These are phyloP conservation scores for Musa troglodytarum DNA, from an alignment of 176 grass and related monocot genomes.

Conservation along the genomic window DNA sequence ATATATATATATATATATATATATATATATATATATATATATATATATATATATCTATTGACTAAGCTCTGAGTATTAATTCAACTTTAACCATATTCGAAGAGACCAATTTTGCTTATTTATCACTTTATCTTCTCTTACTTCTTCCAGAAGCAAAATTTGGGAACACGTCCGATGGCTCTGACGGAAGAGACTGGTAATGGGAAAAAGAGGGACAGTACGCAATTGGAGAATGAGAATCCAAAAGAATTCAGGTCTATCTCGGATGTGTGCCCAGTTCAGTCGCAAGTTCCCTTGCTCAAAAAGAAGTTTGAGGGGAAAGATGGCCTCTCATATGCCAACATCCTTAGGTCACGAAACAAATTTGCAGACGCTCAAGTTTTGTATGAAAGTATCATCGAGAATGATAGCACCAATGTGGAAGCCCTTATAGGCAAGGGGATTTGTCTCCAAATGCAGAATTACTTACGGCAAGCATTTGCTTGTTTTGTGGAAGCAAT, in stretches of 20 bases:
- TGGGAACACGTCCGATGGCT: neutral
- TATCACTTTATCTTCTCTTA: neutral
- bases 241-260: conserved; percentile 4
- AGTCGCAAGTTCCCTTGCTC: conserved; percentile 7
- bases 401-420: conserved; percentile 49
- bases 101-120: neutral
- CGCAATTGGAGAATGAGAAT: conserved; percentile 1
- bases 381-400: conserved; percentile 59
- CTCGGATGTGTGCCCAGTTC: neutral
- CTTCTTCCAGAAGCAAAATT: neutral
- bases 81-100: neutral
- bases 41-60: neutral
- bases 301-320: conserved; percentile 28
- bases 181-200: conserved; percentile 5
- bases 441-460: conserved; percentile 83
- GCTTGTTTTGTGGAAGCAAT: conserved; percentile 63
- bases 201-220: conserved; percentile 9
- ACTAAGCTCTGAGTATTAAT: neutral
- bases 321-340: conserved; percentile 56
- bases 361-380: conserved; percentile 69
- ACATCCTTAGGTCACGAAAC: conserved; percentile 78
- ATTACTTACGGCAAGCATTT: conserved; percentile 44
- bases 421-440: conserved; percentile 92
- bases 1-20: too few species aligned
- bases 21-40: neutral